Conservation (phyloP, 805 yeast genomes). For the Saturnispora bothae region DNA sequence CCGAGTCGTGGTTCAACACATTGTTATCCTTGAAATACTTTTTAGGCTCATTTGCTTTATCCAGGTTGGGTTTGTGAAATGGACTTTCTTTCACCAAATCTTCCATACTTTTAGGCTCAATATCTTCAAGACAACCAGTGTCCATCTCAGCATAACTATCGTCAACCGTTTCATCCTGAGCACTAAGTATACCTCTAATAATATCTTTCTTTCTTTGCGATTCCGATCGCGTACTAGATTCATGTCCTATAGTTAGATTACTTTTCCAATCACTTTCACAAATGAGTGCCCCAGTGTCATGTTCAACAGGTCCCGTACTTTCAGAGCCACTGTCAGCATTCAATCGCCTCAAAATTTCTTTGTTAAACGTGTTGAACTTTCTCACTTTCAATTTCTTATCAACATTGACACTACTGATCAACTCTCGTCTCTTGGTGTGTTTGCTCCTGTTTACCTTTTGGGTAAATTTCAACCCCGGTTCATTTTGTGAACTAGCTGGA, state of each 20-base stretch:
- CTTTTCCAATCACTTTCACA: constrained; percentile 8
- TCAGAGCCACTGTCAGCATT: no score
- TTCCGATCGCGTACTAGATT: no score
- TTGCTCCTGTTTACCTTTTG: background rate
- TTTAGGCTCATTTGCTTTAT: background rate
- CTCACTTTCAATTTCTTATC: background rate
- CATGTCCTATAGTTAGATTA: no score
- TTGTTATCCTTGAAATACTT: background rate
- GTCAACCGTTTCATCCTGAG: background rate
- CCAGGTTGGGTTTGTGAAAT: background rate
- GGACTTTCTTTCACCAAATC: constrained; percentile 4
- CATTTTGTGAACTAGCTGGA: no score
- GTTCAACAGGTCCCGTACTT: background rate
- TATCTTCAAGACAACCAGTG: no score
- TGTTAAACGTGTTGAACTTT: constrained; percentile 7
- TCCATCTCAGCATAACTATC: background rate
- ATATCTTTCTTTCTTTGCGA: background rate
- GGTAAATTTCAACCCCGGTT: no score
- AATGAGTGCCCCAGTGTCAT: constrained; percentile 1
- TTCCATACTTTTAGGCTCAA: background rate
- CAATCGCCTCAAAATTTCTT: constrained; percentile 5
- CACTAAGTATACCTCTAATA: background rate
- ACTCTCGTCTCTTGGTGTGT: background rate
- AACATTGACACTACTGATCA: background rate
- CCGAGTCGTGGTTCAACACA: background rate